Conservation (phyloP, 306 rosid species). For the Mimosa pudica region DNA sequence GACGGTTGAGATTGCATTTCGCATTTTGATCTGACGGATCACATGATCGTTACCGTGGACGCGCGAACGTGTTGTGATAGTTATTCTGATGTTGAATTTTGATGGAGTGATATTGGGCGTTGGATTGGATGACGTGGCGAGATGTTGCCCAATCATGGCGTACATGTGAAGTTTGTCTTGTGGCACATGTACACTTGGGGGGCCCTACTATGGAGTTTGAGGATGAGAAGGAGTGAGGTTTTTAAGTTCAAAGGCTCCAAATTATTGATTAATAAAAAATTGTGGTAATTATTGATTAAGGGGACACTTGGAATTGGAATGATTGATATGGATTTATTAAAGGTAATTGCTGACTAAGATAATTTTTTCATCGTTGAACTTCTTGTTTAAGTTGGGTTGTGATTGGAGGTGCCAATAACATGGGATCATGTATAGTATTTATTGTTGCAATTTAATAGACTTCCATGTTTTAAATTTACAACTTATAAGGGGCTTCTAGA, state of each 20-base stretch:
- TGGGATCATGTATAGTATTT: background rate
- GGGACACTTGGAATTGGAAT: background rate
- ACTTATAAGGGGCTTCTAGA: no score
- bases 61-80: background rate
- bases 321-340: background rate
- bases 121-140: conserved; percentile 34
- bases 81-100: background rate
- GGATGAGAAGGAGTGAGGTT: background rate
- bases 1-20: conserved; percentile 18
- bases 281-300: background rate
- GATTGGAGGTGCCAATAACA: background rate
- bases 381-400: background rate
- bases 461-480: no score
- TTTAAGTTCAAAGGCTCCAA: background rate
- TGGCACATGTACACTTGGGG: conserved; percentile 23
- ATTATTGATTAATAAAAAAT: background rate
- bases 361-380: background rate
- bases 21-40: background rate
- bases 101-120: background rate
- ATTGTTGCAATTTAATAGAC: no score
- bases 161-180: conserved; percentile 23
- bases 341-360: background rate
- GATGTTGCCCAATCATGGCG: conserved; percentile 38
- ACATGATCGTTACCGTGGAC: conserved; percentile 6
- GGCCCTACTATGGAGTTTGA: background rate